Base-by-base conservation (phyloP, 1,284 basidiomycete genomes). In the Ceratobasidium sp. region DNA sequence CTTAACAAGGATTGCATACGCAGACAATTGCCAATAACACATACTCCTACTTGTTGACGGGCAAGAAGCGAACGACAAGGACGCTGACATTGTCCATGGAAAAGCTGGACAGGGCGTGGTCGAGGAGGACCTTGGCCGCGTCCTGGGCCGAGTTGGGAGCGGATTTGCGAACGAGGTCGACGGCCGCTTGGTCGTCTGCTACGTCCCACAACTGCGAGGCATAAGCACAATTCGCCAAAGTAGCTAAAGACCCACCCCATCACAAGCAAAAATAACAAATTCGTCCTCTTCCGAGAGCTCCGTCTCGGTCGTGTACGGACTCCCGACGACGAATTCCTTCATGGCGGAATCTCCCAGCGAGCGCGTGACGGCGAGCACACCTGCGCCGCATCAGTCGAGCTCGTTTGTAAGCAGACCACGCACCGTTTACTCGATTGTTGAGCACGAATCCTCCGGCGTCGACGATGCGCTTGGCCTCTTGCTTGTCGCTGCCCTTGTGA, bases 291-390 rank as follows among this genome's bases (percentile, higher is more conserved):
- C 88, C 67, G 88, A 90, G 20, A 99, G 81, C 72, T 90, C 89
- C 5, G 96, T 98, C 79, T 98, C 95, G 17, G 97, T 99, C 15
- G 97, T 99, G 79, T 98, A 99, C 10, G 97, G 97, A 40, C 93
- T 87, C 0, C 97, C 97, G 49, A 99, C 96, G 7, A 99, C 96
- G 77, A 97, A 99, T 76, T 99, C 96, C 80, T 99, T 99, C 96
- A 99, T 99, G 6, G 94, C 93, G 0, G 94, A 92, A 77, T 99
- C 97, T 53, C 97, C 97, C 49, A 99, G 82, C 73, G 94, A 96
- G 57, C 97, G 85, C 17, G 97, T 99, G 20, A 99, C 97, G 8
- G 95, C 96, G 68, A 99, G 82, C 10, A 99, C 96, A 43, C 94
- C 82, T 80, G 69, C 7, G 15, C 35, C 42, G 31, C 29, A 22